Conservation (phyloP, 2,329 filamentous ascomycete species). For the Penicillium sclerotigenum region DNA sequence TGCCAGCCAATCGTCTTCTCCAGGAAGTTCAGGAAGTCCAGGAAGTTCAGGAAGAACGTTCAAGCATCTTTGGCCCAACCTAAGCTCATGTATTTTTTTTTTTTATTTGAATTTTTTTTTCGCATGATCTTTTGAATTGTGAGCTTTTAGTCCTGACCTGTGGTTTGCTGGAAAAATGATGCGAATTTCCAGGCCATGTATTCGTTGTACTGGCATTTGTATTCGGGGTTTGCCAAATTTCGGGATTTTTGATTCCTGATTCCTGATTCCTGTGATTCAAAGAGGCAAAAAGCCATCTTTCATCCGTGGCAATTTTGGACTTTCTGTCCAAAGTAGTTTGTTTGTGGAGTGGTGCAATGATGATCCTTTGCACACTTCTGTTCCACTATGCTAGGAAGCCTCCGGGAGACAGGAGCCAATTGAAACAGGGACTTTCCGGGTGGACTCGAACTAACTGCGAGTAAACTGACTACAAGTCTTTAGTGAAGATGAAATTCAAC, state of each 20-base stretch:
- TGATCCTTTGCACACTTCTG: background rate
- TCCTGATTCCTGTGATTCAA: too few species aligned
- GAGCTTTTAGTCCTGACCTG: too few species aligned
- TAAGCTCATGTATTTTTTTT: too few species aligned
- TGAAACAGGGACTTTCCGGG: background rate
- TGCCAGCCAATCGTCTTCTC: conserved; percentile 19
- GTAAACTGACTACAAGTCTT: background rate
- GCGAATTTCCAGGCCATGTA: background rate
- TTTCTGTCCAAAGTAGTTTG: background rate
- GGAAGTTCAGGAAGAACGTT: background rate
- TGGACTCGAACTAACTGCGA: background rate
- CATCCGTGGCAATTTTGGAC: background rate
- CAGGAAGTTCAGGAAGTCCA: too few species aligned
- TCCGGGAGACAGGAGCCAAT: background rate
- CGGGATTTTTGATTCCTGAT: background rate
- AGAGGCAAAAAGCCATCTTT: background rate
- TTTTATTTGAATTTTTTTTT: background rate
- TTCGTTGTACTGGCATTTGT: background rate
- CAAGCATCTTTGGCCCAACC: background rate
- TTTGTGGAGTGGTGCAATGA: background rate
- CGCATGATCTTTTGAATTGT: too few species aligned
- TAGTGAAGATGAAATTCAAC: background rate
- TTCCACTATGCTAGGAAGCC: background rate
- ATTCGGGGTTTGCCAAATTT: background rate
- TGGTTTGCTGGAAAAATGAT: background rate